Percentiles rank a stretch among this genome's conserved stretches.
Conservation (phyloP, 345 rosid genomes). For the Eucalyptus paniculata region DNA sequence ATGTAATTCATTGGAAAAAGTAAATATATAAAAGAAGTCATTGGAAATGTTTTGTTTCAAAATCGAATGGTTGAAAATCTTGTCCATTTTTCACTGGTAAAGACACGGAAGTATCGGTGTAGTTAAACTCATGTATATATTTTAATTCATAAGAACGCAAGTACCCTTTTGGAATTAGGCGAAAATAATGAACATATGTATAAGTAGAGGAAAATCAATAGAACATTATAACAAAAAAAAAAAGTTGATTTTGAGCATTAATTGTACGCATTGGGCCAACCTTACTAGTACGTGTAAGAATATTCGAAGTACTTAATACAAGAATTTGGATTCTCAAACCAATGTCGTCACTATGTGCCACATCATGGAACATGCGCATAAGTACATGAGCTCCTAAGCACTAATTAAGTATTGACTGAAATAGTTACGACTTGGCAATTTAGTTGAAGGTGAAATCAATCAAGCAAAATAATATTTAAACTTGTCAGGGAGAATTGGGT, state of each 20-base stretch:
- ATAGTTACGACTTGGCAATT: neutral
- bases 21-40: too few species aligned
- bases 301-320: conserved; percentile 63
- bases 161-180: too few species aligned
- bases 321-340: conserved; percentile 69
- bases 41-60: too few species aligned
- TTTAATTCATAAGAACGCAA: too few species aligned
- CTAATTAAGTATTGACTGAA: conserved; percentile 64
- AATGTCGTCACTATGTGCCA: conserved; percentile 43
- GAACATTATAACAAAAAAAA: too few species aligned
- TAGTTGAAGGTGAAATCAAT: neutral
- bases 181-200: too few species aligned
- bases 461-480: neutral
- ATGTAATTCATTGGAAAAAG: too few species aligned
- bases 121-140: too few species aligned
- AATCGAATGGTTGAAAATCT: too few species aligned
- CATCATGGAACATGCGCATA: conserved; percentile 79
- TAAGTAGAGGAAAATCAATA: too few species aligned
- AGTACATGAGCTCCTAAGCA: conserved; percentile 90
- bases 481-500: neutral
- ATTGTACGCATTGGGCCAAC: conserved; percentile 78
- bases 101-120: too few species aligned
- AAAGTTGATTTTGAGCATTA: neutral
- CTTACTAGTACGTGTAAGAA: conserved; percentile 72
- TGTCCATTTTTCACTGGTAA: too few species aligned